phyloP scores from a whole-genome alignment of 495 filamentous ascomycete genomes.

The Aspergillus panamensis region DNA sequence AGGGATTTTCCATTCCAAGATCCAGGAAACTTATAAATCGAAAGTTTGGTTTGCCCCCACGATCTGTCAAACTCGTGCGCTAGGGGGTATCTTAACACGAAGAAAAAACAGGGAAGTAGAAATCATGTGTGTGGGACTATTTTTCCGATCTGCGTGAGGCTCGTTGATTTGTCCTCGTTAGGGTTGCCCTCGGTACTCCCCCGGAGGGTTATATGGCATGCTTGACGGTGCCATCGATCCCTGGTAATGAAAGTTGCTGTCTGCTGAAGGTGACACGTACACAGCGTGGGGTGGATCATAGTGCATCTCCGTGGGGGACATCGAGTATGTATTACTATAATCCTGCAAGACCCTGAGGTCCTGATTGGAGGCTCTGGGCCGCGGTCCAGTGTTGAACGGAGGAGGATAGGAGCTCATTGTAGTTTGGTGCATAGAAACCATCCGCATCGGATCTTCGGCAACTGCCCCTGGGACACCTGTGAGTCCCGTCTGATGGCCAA shows the following conservation, averaged over 20 bases:
- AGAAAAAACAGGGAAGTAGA: neutral
- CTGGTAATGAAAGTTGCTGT: slow-evolving; percentile 15
- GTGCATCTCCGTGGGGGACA: slow-evolving; percentile 24
- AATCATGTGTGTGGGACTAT: neutral
- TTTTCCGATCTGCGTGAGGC: neutral
- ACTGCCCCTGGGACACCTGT: slow-evolving; percentile 9
- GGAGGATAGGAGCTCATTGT: slow-evolving; percentile 39
- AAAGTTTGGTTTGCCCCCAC: slow-evolving; percentile 8
- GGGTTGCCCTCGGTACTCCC: slow-evolving; percentile 17
- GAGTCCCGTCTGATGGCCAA: slow-evolving; percentile 12
- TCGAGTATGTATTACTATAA: slow-evolving; percentile 22
- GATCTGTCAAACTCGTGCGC: slow-evolving; percentile 18
- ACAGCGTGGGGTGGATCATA: slow-evolving; percentile 13
- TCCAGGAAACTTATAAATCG: neutral
- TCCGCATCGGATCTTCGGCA: slow-evolving; percentile 12
- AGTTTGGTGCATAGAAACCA: slow-evolving; percentile 30
- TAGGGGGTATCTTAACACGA: slow-evolving; percentile 13
- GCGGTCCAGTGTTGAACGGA: slow-evolving; percentile 33
- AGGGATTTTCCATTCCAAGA: neutral
- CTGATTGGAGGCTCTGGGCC: slow-evolving; percentile 22
- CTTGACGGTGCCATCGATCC: slow-evolving; percentile 14
- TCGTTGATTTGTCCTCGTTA: slow-evolving; percentile 6
- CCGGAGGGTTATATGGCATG: slow-evolving; percentile 16
- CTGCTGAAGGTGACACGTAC: slow-evolving; percentile 20
- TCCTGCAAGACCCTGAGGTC: slow-evolving; percentile 26